phyloP scores from a whole-genome alignment of 345 rosid genomes.

The Ceriops zippeliana region DNA sequence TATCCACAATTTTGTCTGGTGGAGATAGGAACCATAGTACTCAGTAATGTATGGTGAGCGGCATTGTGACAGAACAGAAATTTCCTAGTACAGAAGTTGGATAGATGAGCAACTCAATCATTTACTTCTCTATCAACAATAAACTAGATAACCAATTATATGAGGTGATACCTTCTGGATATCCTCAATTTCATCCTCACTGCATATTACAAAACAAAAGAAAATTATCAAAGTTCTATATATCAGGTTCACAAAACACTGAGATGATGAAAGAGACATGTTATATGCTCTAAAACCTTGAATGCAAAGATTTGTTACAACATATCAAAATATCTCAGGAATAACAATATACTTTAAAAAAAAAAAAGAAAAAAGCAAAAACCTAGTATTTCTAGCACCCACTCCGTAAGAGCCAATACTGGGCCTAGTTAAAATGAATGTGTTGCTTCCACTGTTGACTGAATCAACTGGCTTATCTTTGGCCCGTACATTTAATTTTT shows the following conservation, averaged over 20 bases:
- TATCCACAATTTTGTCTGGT: conserved; percentile 97
- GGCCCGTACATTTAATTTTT: too few relatives aligned
- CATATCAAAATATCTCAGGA: not conserved
- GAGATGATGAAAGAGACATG: conserved; percentile 8
- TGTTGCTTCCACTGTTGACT: too few relatives aligned
- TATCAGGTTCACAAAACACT: not conserved
- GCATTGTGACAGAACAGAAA: conserved; percentile 91
- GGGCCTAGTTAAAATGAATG: not conserved
- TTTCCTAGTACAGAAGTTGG: conserved; percentile 58
- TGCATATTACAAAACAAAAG: conserved; percentile 36
- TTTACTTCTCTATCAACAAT: conserved; percentile 1
- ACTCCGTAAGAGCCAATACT: not conserved
- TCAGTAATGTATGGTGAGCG: conserved; percentile 94
- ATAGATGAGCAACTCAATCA: conserved; percentile 25
- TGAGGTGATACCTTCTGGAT: conserved; percentile 78
- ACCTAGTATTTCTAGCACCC: not conserved
- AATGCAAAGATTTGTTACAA: not conserved
- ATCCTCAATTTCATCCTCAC: conserved; percentile 99
- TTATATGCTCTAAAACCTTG: not conserved
- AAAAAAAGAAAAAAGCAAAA: not conserved
- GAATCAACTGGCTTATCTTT: too few relatives aligned
- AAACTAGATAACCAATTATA: conserved; percentile 10
- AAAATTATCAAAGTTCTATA: conserved; percentile 15
- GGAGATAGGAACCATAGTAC: conserved; percentile 94
- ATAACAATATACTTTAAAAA: not conserved